A percentile compares a stretch with the other conserved stretches of the same genome.
Conservation (phyloP, 2,329 filamentous ascomycete genomes). For the Ophiosphaerella herpotricha region DNA sequence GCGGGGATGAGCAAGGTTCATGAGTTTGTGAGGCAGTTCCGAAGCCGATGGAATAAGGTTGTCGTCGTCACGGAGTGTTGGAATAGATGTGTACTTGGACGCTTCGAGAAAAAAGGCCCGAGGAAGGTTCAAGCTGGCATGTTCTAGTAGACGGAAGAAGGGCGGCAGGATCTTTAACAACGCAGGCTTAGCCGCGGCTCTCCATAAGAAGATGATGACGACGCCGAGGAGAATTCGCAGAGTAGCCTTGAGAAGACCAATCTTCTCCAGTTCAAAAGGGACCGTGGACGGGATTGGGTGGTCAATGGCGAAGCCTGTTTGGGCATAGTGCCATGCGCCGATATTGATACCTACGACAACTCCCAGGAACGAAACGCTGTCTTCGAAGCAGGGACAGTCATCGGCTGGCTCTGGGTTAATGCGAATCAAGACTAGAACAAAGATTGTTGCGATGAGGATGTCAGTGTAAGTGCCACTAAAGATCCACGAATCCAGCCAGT, state of each 20-base stretch:
- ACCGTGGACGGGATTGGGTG: constrained; percentile 62
- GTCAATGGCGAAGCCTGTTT: constrained; percentile 59
- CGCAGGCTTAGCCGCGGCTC: constrained; percentile 84
- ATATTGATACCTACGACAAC: constrained; percentile 84
- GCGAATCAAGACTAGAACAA: constrained; percentile 77
- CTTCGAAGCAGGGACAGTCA: constrained; percentile 95
- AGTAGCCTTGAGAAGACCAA: constrained; percentile 68
- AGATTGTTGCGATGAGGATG: constrained; percentile 65
- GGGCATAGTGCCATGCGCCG: constrained; percentile 81
- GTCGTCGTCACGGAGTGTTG: constrained; percentile 72
- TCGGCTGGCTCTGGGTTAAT: constrained; percentile 96
- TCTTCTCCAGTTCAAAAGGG: constrained; percentile 66
- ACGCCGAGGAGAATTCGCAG: constrained; percentile 79
- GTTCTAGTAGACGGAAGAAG: constrained; percentile 83
- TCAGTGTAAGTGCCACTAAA: constrained; percentile 59
- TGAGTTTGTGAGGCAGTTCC: constrained; percentile 81
- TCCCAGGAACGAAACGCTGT: constrained; percentile 90
- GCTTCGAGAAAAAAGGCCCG: constrained; percentile 90
- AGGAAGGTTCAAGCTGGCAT: constrained; percentile 77
- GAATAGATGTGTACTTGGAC: constrained; percentile 87
- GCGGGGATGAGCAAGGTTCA: constrained; percentile 79
- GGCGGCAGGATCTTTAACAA: constrained; percentile 80
- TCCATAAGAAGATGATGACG: constrained; percentile 83
- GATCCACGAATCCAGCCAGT: constrained; percentile 71
- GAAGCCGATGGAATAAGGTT: constrained; percentile 90